Evolutionary conservation across 2,329 filamentous ascomycete species (phyloP).

Genomic region (Cadophora sp.): DNA sequence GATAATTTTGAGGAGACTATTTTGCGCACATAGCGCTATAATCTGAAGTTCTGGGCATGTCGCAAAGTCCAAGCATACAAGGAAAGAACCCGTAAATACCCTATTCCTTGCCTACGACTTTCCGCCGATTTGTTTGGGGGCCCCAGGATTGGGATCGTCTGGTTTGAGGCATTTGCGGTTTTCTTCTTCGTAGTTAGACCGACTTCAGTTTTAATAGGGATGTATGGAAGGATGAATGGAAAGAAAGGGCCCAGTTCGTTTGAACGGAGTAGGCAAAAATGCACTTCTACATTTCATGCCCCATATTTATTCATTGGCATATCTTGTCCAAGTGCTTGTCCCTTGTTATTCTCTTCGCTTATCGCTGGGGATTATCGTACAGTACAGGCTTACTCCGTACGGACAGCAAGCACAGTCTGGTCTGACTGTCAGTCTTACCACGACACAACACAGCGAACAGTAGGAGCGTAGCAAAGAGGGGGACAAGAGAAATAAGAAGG

Average conservation of each 20-base stretch:
- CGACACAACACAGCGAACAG: no score
- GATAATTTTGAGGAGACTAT: neutral
- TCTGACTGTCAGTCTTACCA: no score
- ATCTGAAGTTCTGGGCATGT: neutral
- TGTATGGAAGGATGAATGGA: neutral
- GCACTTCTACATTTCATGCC: neutral
- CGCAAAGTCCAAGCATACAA: neutral
- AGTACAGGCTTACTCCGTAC: neutral
- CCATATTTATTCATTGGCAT: neutral
- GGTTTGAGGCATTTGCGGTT: neutral
- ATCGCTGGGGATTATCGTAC: neutral
- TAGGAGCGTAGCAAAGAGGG: neutral
- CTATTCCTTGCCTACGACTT: neutral
- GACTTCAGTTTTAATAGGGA: no score
- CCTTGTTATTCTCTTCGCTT: constrained; percentile 16
- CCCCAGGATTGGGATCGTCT: no score
- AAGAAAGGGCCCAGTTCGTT: no score
- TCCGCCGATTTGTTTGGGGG: neutral
- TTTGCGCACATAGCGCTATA: neutral
- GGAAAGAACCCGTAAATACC: neutral
- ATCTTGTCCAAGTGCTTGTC: neutral
- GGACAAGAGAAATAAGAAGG: neutral
- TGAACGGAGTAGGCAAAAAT: no score
- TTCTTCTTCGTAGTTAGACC: no score
- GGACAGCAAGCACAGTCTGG: no score